Percentiles rank a stretch among this genome's conserved stretches.
Evolutionary conservation across 2,329 filamentous ascomycete species (phyloP).

Genomic region (Trichoderma cornu-damae): DNA sequence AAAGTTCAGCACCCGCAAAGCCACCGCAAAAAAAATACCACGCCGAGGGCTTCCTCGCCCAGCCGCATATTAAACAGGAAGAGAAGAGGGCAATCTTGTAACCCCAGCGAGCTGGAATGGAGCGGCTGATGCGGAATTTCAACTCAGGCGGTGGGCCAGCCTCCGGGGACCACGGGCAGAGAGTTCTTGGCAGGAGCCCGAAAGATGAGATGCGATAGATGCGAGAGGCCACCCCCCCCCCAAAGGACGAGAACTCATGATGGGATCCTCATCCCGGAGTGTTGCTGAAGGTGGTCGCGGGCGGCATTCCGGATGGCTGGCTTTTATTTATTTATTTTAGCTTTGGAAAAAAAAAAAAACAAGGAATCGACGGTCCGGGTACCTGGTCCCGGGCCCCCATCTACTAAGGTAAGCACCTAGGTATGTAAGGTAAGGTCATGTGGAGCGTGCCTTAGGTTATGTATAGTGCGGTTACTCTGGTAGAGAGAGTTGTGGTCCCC

Average conservation of each 20-base stretch:
- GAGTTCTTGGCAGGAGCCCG: conserved; percentile 20
- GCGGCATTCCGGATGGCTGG: no score
- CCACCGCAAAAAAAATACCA: neutral
- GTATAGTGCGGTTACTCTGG: no score
- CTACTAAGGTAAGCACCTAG: no score
- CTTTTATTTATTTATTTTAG: no score
- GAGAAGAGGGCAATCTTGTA: no score
- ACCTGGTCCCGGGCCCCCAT: conserved; percentile 12
- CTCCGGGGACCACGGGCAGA: conserved; percentile 15
- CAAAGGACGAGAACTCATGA: neutral
- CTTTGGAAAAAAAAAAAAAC: no score
- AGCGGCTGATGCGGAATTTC: neutral
- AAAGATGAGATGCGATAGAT: conserved; percentile 20
- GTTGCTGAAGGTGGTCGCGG: neutral
- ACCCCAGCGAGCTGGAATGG: neutral
- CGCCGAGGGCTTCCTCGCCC: neutral
- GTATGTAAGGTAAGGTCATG: no score
- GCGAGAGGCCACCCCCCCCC: neutral
- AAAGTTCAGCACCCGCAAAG: neutral
- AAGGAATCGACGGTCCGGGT: neutral
- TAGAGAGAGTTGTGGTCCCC: no score
- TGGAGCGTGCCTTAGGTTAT: no score
- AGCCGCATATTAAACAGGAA: neutral
- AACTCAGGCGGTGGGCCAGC: neutral
- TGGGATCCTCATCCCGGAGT: neutral